Conservation (phyloP, 1,284 basidiomycete genomes). For the Marasmius tenuissimus region DNA sequence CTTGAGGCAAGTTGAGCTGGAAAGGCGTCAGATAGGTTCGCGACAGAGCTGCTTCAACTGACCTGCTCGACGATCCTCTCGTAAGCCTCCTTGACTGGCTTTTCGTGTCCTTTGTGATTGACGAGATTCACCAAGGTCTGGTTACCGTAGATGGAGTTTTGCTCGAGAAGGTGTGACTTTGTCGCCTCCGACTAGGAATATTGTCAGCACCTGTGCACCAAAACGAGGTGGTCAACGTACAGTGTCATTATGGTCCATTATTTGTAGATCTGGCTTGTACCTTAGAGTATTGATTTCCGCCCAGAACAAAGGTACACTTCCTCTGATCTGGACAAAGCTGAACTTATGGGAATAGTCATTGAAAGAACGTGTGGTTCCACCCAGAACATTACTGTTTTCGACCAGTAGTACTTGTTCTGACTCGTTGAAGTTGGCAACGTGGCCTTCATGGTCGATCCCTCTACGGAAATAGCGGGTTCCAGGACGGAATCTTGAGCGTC, state of each 20-base stretch:
- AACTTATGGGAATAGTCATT: conserved; percentile 63
- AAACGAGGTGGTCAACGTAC: conserved; percentile 38
- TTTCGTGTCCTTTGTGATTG: conserved; percentile 94
- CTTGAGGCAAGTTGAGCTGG: conserved; percentile 62
- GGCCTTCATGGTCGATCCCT: conserved; percentile 83
- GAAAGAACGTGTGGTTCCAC: conserved; percentile 33
- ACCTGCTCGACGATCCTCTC: conserved; percentile 78
- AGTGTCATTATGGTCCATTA: conserved; percentile 91
- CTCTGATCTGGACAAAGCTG: conserved; percentile 92
- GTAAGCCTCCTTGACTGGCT: conserved; percentile 95
- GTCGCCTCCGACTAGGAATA: conserved; percentile 64
- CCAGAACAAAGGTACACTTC: conserved; percentile 95
- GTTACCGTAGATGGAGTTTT: conserved; percentile 78
- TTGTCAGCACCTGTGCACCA: conserved; percentile 5
- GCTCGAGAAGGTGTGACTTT: conserved; percentile 74
- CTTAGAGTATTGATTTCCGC: conserved; percentile 95
- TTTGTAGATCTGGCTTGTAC: conserved; percentile 95
- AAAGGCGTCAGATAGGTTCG: conserved; percentile 6
- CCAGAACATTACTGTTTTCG: conserved; percentile 51
- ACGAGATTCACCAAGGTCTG: conserved; percentile 90
- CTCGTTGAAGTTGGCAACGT: conserved; percentile 93
- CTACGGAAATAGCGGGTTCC: conserved; percentile 98
- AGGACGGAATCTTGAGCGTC: conserved; percentile 90
- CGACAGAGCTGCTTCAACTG: conserved; percentile 8
- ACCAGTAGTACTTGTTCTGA: conserved; percentile 91